Conservation (phyloP, 1,139 yeast species). For the Trichomonascaceae sp. region DNA sequence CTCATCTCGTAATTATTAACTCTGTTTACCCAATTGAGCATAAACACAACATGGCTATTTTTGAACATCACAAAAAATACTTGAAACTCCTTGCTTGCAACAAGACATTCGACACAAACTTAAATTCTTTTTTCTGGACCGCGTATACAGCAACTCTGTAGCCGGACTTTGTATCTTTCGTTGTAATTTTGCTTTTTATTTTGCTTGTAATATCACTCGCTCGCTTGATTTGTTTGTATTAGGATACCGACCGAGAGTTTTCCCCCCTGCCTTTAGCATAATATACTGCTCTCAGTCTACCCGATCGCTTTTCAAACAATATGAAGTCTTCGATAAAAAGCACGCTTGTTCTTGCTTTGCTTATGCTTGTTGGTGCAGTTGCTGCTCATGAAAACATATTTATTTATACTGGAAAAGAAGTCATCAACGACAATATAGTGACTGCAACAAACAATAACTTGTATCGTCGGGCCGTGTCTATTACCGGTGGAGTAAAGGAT, state of each 20-base stretch:
- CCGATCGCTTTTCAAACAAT: background rate
- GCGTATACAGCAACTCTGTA: background rate
- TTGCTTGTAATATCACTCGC: background rate
- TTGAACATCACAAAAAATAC: background rate
- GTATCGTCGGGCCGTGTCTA: background rate
- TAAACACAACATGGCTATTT: no score
- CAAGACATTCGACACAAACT: background rate
- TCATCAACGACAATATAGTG: background rate
- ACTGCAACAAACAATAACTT: background rate
- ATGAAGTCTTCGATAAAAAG: background rate
- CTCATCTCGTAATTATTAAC: no score
- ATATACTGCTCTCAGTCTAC: background rate
- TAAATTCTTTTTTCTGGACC: background rate
- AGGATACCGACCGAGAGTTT: no score
- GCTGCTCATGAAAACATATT: background rate
- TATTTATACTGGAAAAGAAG: background rate
- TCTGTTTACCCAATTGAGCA: no score
- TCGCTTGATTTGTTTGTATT: background rate
- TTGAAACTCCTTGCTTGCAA: background rate
- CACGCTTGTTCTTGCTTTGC: background rate
- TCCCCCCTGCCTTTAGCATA: background rate
- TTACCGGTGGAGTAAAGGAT: background rate
- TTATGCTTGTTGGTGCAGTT: background rate
- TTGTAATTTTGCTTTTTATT: background rate
- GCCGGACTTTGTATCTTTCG: background rate